phyloP scores from a whole-genome alignment of 164 flowering plant genomes.

The Berberis vulgaris region DNA sequence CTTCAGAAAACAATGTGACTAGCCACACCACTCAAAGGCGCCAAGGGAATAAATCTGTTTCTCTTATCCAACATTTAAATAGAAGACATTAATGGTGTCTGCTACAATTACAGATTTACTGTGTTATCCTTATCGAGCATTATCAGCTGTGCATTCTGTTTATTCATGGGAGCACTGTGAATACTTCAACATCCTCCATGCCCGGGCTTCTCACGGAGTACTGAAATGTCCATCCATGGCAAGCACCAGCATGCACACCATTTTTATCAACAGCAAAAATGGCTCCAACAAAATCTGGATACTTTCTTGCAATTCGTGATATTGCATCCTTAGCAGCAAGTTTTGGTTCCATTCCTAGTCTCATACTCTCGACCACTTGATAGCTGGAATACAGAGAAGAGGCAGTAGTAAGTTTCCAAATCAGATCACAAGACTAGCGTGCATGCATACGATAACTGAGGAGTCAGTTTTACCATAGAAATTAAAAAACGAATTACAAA shows the following conservation, averaged over 20 bases:
- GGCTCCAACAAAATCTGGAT: conserved; percentile 86
- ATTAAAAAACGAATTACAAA: too few relatives aligned
- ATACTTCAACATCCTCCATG: conserved; percentile 63
- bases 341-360: conserved; percentile 78
- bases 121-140: not conserved
- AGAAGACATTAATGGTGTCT: not conserved
- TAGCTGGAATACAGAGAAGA: conserved; percentile 41
- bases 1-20: too few relatives aligned
- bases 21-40: too few relatives aligned
- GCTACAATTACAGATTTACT: not conserved
- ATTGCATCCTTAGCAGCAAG: conserved; percentile 83
- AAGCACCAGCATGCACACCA: conserved; percentile 85
- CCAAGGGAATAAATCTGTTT: too few relatives aligned
- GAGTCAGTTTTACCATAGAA: too few relatives aligned
- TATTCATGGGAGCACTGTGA: conserved; percentile 54
- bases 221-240: conserved; percentile 95
- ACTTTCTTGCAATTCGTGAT: conserved; percentile 64
- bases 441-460: not conserved
- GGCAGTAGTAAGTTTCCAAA: not conserved
- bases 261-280: conserved; percentile 62
- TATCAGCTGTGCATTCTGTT: not conserved
- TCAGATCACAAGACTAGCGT: not conserved
- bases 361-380: conserved; percentile 96
- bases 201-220: conserved; percentile 65
- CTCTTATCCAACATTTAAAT: too few relatives aligned